phyloP scores from a whole-genome alignment of 371 early-diverging fungal species.

The Apophysomyces ossiformis region DNA sequence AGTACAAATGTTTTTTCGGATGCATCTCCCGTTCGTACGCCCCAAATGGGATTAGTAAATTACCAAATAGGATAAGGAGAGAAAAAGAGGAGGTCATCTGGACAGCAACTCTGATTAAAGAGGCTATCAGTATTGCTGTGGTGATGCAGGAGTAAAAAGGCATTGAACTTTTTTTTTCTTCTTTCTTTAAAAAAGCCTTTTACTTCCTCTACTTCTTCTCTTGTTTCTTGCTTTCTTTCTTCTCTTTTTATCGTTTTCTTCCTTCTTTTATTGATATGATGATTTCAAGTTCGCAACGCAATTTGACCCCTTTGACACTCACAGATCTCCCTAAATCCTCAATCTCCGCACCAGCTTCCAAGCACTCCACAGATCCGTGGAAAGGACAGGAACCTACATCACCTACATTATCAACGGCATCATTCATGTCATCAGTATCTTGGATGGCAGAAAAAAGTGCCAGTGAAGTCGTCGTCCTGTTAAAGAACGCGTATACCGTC shows the following conservation, averaged over 20 bases:
- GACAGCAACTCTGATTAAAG: background rate
- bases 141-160: constrained; percentile 3
- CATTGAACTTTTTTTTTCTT: background rate
- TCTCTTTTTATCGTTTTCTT: constrained; percentile 11
- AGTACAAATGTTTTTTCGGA: constrained; percentile 8
- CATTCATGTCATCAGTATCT: constrained; percentile 44
- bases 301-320: constrained; percentile 11
- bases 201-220: constrained; percentile 13
- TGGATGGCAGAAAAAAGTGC: constrained; percentile 52
- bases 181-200: background rate
- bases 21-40: constrained; percentile 3
- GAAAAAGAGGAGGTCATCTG: constrained; percentile 9
- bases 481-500: constrained; percentile 44
- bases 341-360: constrained; percentile 8
- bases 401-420: constrained; percentile 36
- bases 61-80: constrained; percentile 3
- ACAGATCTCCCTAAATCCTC: constrained; percentile 11
- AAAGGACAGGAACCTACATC: constrained; percentile 22
- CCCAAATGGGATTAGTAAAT: background rate
- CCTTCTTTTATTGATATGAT: constrained; percentile 4
- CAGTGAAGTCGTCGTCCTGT: constrained; percentile 33
- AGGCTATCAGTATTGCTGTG: constrained; percentile 4
- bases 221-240: background rate
- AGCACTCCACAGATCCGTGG: constrained; percentile 11
- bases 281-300: constrained; percentile 12